Evolutionary conservation across 2,329 filamentous ascomycete species (phyloP).

Genomic region (Fusarium lateritium): DNA sequence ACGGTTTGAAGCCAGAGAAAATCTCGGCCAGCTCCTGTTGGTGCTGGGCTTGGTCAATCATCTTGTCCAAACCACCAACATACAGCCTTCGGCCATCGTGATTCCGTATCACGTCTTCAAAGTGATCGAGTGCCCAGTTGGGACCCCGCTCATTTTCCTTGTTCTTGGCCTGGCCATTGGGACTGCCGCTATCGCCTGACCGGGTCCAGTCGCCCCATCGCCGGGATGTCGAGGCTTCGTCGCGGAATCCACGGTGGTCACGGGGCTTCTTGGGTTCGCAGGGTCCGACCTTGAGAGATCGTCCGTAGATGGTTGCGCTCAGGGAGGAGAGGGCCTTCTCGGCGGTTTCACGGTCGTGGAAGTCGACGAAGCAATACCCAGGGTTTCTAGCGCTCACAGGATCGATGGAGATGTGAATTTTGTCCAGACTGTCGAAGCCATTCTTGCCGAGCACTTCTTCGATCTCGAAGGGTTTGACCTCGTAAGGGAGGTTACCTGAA

Average conservation of each 20-base stretch:
- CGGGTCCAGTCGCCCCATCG: slow-evolving; percentile 63
- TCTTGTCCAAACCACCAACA: slow-evolving; percentile 65
- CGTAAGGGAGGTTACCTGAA: slow-evolving; percentile 67
- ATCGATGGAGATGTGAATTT: slow-evolving; percentile 78
- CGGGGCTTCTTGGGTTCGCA: slow-evolving; percentile 68
- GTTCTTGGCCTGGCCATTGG: not conserved
- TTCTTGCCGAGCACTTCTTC: slow-evolving; percentile 68
- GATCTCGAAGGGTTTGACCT: slow-evolving; percentile 69
- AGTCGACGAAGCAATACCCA: slow-evolving; percentile 82
- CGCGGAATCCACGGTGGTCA: slow-evolving; percentile 33
- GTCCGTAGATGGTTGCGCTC: slow-evolving; percentile 68
- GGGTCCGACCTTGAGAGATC: slow-evolving; percentile 75
- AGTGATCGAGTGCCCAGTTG: slow-evolving; percentile 47
- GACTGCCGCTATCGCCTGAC: slow-evolving; percentile 23
- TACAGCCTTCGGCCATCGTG: slow-evolving; percentile 61
- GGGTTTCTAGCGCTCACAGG: slow-evolving; percentile 78
- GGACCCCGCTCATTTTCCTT: slow-evolving; percentile 13
- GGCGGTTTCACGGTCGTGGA: slow-evolving; percentile 70
- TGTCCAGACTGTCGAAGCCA: slow-evolving; percentile 60
- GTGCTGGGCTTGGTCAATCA: slow-evolving; percentile 64
- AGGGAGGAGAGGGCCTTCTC: slow-evolving; percentile 66
- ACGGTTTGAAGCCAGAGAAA: slow-evolving; percentile 61
- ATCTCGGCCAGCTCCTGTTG: slow-evolving; percentile 62
- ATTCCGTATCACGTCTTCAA: slow-evolving; percentile 49
- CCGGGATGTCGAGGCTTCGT: slow-evolving; percentile 47